Evolutionary conservation across 768 basidiomycete genomes (phyloP).

Genomic region (Phylloporus arenicola): DNA sequence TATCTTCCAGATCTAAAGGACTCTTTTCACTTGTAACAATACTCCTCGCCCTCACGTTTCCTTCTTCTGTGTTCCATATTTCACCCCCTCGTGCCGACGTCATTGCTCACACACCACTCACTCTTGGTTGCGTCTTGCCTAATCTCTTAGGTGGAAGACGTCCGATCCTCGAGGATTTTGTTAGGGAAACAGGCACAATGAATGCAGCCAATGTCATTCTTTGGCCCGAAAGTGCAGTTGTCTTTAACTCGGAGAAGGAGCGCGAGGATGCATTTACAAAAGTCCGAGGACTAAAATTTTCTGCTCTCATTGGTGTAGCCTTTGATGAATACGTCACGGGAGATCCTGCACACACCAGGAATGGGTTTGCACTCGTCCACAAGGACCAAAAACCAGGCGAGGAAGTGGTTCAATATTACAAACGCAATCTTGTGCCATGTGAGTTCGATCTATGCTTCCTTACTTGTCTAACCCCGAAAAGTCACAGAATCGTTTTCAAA

Average conservation of each 20-base stretch:
- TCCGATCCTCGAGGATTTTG: slow-evolving; percentile 52
- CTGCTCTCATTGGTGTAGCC: slow-evolving; percentile 57
- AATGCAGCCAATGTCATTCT: slow-evolving; percentile 53
- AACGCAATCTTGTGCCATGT: slow-evolving; percentile 76
- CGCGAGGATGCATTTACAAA: slow-evolving; percentile 43
- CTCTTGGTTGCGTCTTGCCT: slow-evolving; percentile 67
- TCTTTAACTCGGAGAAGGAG: slow-evolving; percentile 49
- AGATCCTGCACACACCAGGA: slow-evolving; percentile 41
- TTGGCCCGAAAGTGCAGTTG: slow-evolving; percentile 79
- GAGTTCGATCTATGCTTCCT: slow-evolving; percentile 26
- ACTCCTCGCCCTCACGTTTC: slow-evolving; percentile 46
- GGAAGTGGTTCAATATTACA: slow-evolving; percentile 57
- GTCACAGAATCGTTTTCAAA: slow-evolving; percentile 76
- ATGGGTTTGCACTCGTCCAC: slow-evolving; percentile 59
- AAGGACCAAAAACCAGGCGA: slow-evolving; percentile 30
- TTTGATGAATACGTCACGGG: slow-evolving; percentile 58
- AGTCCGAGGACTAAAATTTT: slow-evolving; percentile 32
- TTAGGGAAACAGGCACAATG: slow-evolving; percentile 50
- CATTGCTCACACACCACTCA: slow-evolving; percentile 46
- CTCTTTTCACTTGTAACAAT: slow-evolving; percentile 35
- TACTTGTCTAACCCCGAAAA: slow-evolving; percentile 21
- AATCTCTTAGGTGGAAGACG: slow-evolving; percentile 37
- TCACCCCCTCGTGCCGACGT: slow-evolving; percentile 37
- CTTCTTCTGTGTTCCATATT: slow-evolving; percentile 44
- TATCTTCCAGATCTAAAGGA: slow-evolving; percentile 22